Evolutionary conservation across 1,284 basidiomycete species (phyloP).

Genomic region (Ustilago xerochloae): DNA sequence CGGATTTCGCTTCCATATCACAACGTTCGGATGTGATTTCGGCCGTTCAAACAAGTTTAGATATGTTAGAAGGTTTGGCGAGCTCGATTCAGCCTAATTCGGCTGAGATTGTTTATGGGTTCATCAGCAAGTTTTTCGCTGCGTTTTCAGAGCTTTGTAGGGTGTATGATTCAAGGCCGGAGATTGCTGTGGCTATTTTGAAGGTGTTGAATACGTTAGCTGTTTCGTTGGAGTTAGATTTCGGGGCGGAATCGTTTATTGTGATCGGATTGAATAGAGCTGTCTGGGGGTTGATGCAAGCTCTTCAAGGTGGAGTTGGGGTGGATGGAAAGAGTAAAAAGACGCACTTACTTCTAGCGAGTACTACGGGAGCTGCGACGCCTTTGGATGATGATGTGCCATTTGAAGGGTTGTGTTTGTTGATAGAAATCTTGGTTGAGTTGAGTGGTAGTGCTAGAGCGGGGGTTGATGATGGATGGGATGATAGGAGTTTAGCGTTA

Average conservation of each 20-base stretch:
- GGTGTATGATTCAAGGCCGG: slow-evolving; percentile 44
- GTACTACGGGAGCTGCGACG: slow-evolving; percentile 17
- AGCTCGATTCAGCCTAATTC: slow-evolving; percentile 49
- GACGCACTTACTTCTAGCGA: slow-evolving; percentile 34
- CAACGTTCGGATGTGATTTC: slow-evolving; percentile 52
- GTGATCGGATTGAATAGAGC: slow-evolving; percentile 41
- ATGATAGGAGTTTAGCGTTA: slow-evolving; percentile 10
- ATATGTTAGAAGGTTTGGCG: slow-evolving; percentile 58
- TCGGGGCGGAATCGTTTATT: slow-evolving; percentile 41
- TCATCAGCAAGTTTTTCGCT: slow-evolving; percentile 49
- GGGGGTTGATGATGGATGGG: slow-evolving; percentile 40
- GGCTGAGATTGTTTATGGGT: slow-evolving; percentile 49
- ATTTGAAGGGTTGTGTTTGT: slow-evolving; percentile 50
- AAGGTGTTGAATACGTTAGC: slow-evolving; percentile 40
- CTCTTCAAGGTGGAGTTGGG: slow-evolving; percentile 22
- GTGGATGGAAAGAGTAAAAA: slow-evolving; percentile 33
- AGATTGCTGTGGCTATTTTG: slow-evolving; percentile 41
- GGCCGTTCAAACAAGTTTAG: slow-evolving; percentile 50
- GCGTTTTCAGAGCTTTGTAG: slow-evolving; percentile 45
- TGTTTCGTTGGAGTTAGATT: slow-evolving; percentile 40
- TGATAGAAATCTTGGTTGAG: slow-evolving; percentile 45
- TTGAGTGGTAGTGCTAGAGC: slow-evolving; percentile 32
- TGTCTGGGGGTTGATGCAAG: slow-evolving; percentile 34
- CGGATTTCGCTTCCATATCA: slow-evolving; percentile 39
- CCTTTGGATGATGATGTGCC: slow-evolving; percentile 56